A percentile compares a stretch with the other conserved stretches of the same genome.
These are phyloP conservation scores for Ophiocordyceps robertsii DNA, from an alignment of 2,329 filamentous ascomycete species.

Conservation along the genomic window DNA sequence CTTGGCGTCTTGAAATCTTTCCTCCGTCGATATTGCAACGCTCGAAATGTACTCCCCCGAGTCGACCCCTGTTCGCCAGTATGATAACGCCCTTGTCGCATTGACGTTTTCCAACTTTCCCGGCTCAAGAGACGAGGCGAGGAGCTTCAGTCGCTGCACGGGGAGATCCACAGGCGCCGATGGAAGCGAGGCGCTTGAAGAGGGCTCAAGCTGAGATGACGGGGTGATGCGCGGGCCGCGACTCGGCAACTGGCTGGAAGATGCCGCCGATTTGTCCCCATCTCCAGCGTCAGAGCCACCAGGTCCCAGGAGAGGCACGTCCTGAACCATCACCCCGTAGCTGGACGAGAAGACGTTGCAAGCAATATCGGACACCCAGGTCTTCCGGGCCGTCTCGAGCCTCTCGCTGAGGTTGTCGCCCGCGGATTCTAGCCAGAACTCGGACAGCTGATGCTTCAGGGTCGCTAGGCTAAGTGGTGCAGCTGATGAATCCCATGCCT, in stretches of 20 bases:
- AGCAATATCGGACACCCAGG: constrained; percentile 18
- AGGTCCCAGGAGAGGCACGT: constrained; percentile 15
- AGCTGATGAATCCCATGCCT: constrained; percentile 9
- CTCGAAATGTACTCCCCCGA: constrained; percentile 24
- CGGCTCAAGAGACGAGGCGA: constrained; percentile 16
- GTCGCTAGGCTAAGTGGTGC: constrained; percentile 13
- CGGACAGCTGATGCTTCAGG: constrained; percentile 14
- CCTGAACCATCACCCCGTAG: constrained; percentile 21
- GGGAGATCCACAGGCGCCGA: constrained; percentile 12
- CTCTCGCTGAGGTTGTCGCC: constrained; percentile 10
- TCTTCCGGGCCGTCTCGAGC: constrained; percentile 9
- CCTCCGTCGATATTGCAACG: constrained; percentile 20
- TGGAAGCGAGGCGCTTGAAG: background rate
- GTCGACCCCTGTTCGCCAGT: constrained; percentile 24
- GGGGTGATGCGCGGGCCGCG: constrained; percentile 1
- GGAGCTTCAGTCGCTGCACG: constrained; percentile 19
- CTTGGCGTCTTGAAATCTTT: constrained; percentile 19
- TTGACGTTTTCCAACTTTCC: constrained; percentile 12
- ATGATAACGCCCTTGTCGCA: constrained; percentile 18
- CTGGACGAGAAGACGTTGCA: constrained; percentile 20
- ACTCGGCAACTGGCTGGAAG: background rate
- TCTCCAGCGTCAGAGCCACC: constrained; percentile 3
- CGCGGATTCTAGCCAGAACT: constrained; percentile 18
- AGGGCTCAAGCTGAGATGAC: constrained; percentile 4
- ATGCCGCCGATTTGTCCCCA: constrained; percentile 1